phyloP scores from a whole-genome alignment of 2,329 filamentous ascomycete genomes.

The Fusarium sarcochroum region DNA sequence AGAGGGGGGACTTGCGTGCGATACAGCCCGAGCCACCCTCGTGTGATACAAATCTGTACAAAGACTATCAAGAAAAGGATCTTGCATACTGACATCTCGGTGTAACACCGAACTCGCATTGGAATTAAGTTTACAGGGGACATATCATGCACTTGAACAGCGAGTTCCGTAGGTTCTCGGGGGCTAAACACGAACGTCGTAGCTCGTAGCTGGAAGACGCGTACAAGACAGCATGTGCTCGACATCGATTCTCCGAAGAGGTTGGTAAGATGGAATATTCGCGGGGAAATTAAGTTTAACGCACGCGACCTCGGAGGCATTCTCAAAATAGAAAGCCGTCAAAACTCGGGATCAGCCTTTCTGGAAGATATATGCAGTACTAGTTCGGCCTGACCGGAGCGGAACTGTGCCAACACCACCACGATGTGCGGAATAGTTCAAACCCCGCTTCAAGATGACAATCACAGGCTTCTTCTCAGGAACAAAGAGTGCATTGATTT shows the following conservation, averaged over 20 bases:
- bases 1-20: conserved; percentile 23
- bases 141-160: conserved; percentile 15
- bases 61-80: conserved; percentile 32
- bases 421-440: conserved; percentile 11
- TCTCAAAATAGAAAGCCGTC: conserved; percentile 27
- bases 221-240: too few relatives aligned
- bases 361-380: conserved; percentile 19
- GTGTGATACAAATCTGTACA: conserved; percentile 45
- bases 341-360: neutral
- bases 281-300: conserved; percentile 1
- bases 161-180: neutral
- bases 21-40: conserved; percentile 14
- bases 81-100: conserved; percentile 21
- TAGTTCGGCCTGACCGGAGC: conserved; percentile 25
- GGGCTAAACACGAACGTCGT: neutral
- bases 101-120: conserved; percentile 18
- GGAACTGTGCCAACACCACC: conserved; percentile 34
- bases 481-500: neutral
- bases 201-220: conserved; percentile 1
- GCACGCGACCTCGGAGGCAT: conserved; percentile 29
- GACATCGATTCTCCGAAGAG: neutral
- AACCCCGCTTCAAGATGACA: conserved; percentile 29
- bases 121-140: conserved; percentile 8
- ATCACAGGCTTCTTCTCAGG: conserved; percentile 40
- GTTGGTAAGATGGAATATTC: conserved; percentile 1